Percentiles rank a stretch among this genome's conserved stretches.
Conservation (phyloP, 768 basidiomycete species). For the Tubosaeta sp. region DNA sequence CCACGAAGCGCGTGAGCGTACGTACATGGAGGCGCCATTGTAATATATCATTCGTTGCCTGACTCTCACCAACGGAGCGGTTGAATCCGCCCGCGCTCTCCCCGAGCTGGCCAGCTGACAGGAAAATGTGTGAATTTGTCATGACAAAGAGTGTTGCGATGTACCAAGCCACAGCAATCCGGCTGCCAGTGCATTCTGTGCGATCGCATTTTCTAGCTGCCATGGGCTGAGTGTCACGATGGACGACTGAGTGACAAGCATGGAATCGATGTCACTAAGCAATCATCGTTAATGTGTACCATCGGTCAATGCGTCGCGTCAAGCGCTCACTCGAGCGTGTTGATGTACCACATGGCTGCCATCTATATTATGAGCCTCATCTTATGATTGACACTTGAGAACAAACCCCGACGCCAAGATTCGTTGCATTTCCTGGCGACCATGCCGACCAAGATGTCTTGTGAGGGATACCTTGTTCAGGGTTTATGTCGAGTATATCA, state of each 20-base stretch:
- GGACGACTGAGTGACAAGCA: neutral
- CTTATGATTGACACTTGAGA: neutral
- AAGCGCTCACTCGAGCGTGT: neutral
- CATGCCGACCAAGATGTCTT: neutral
- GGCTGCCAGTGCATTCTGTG: neutral
- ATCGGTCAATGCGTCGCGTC: too few species aligned
- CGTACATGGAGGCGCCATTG: neutral
- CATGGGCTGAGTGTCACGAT: neutral
- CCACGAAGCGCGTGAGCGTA: too few species aligned
- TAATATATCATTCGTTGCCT: neutral
- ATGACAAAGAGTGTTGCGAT: neutral
- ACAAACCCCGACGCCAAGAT: neutral
- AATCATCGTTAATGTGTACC: neutral
- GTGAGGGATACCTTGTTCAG: too few species aligned
- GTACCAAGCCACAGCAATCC: neutral
- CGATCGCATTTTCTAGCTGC: neutral
- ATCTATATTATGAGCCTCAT: neutral
- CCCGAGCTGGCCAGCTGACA: neutral
- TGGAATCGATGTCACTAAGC: neutral
- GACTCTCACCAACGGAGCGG: neutral
- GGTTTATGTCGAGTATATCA: neutral
- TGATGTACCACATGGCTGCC: neutral
- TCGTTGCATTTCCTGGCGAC: neutral
- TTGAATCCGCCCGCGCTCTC: neutral
- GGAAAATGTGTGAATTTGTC: neutral